phyloP scores from a whole-genome alignment of 106 monocot genomes.

The Apostasia shenzhenica region DNA sequence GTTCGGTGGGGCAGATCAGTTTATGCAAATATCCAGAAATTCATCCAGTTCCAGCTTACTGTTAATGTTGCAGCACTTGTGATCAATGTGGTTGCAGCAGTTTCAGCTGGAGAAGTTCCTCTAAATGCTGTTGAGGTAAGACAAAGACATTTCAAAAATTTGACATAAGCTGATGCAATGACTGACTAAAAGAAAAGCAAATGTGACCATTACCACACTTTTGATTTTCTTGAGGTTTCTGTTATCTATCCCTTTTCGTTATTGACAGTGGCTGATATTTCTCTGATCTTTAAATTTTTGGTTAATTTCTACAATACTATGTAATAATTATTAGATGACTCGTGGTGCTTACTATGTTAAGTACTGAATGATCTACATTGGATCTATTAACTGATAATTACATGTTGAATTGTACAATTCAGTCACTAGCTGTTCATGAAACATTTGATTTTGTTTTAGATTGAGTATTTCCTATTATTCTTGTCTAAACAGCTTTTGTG shows the following conservation, averaged over 20 bases:
- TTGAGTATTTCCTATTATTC: neutral
- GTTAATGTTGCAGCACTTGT: slow-evolving; percentile 85
- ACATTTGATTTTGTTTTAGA: neutral
- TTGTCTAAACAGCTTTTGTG: slow-evolving; percentile 65
- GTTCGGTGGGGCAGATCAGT: slow-evolving; percentile 93
- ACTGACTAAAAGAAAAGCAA: neutral
- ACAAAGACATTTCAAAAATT: neutral
- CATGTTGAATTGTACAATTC: neutral
- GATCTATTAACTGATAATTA: neutral
- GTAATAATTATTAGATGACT: neutral
- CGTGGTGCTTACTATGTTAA: neutral
- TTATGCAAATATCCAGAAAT: slow-evolving; percentile 89
- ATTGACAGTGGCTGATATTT: too few relatives aligned
- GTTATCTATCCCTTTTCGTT: too few relatives aligned
- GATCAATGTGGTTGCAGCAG: slow-evolving; percentile 81
- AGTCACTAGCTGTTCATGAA: neutral
- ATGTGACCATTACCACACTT: too few relatives aligned
- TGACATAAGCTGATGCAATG: neutral
- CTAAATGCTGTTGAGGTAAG: slow-evolving; percentile 84
- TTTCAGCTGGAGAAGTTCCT: slow-evolving; percentile 72
- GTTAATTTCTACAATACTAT: too few relatives aligned
- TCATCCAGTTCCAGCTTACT: slow-evolving; percentile 95
- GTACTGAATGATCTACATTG: neutral
- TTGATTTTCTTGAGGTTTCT: too few relatives aligned
- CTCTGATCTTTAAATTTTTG: too few relatives aligned